These are phyloP conservation scores for Pythium apleroticum DNA, from an alignment of 352 stramenopile species.

Conservation along the genomic window DNA sequence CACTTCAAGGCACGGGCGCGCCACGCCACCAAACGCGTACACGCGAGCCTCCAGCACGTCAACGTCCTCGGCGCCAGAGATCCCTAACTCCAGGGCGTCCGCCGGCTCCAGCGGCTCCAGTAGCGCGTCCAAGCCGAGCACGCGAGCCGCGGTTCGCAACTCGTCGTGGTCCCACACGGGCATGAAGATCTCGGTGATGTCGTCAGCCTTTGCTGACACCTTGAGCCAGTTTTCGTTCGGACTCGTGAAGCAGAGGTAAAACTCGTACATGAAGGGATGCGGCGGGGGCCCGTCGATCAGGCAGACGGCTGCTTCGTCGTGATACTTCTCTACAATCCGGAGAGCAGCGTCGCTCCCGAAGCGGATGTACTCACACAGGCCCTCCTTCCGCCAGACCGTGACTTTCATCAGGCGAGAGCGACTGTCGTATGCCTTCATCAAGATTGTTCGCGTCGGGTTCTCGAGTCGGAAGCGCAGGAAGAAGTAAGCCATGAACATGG, in stretches of 20 bases:
- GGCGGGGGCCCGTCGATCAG: neutral
- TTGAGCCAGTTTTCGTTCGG: neutral
- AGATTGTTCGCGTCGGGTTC: neutral
- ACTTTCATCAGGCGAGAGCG: neutral
- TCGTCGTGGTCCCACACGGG: conserved; percentile 24
- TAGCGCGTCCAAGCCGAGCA: no score
- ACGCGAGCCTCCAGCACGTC: no score
- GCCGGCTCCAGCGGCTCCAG: no score
- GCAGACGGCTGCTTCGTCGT: neutral
- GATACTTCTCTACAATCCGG: neutral
- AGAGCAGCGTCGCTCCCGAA: no score
- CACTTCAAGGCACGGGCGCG: no score
- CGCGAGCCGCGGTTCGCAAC: conserved; percentile 40
- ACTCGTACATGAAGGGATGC: neutral
- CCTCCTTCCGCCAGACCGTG: neutral
- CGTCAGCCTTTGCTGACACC: neutral
- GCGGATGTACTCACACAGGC: neutral
- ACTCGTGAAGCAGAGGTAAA: neutral
- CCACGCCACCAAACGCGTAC: no score
- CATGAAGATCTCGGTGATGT: neutral
- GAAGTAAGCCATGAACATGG: conserved; percentile 15
- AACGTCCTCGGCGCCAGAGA: no score
- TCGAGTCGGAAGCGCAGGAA: conserved; percentile 10
- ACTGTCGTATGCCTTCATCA: neutral
- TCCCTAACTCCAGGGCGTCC: no score